Conservation (phyloP, 2,329 filamentous ascomycete species). For the Ilyonectria mors-panacis region DNA sequence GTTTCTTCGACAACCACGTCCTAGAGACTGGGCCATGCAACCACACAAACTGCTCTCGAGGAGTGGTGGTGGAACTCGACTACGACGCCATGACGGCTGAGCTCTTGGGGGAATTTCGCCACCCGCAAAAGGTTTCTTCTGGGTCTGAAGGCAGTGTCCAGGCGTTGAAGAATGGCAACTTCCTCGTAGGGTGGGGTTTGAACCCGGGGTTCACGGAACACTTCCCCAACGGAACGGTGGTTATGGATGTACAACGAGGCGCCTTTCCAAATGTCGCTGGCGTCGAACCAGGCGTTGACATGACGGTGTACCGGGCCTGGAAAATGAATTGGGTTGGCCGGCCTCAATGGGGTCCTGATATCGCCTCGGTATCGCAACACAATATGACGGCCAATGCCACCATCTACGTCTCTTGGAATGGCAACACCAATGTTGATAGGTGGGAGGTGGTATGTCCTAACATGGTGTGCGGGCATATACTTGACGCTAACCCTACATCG, state of each 20-base stretch:
- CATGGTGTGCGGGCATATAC: neutral
- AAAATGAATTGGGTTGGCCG: constrained; percentile 46
- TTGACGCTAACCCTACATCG: neutral
- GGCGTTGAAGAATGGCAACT: constrained; percentile 66
- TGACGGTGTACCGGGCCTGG: constrained; percentile 46
- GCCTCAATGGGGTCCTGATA: constrained; percentile 45
- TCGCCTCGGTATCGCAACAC: constrained; percentile 32
- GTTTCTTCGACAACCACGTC: constrained; percentile 67
- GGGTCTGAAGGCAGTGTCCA: constrained; percentile 67
- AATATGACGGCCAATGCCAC: constrained; percentile 31
- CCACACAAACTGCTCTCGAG: constrained; percentile 39
- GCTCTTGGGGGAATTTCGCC: constrained; percentile 63
- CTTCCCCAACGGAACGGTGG: constrained; percentile 41
- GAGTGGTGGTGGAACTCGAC: constrained; percentile 58
- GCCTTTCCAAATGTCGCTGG: constrained; percentile 57
- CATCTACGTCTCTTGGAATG: constrained; percentile 48
- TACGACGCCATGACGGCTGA: constrained; percentile 62
- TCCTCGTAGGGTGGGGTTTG: constrained; percentile 71
- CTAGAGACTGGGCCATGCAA: constrained; percentile 33
- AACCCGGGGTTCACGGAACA: constrained; percentile 65
- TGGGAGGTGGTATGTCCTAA: constrained; percentile 42
- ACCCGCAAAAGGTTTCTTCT: constrained; percentile 65
- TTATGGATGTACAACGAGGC: constrained; percentile 59
- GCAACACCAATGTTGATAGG: constrained; percentile 42
- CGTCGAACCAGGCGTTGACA: constrained; percentile 26